phyloP scores from a whole-genome alignment of 228 moss, liverwort and hornwort species.

The Sphagnum magellanicum region DNA sequence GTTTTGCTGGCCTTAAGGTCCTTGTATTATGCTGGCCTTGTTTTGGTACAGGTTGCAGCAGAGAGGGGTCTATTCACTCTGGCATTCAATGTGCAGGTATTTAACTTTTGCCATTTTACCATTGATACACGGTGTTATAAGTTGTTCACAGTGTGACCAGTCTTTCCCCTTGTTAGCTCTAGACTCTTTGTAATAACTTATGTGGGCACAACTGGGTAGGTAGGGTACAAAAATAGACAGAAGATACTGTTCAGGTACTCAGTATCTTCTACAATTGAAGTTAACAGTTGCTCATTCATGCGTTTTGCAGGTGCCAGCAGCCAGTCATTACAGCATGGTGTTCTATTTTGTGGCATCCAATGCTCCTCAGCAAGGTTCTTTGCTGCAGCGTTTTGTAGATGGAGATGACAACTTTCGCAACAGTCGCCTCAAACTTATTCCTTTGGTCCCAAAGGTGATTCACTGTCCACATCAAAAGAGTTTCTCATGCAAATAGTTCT shows the following conservation, averaged over 20 bases:
- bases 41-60: constrained; percentile 42
- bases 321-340: constrained; percentile 81
- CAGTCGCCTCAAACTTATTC: constrained; percentile 82
- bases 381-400: constrained; percentile 74
- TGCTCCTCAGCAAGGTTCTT: constrained; percentile 44
- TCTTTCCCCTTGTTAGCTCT: no score
- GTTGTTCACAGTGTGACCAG: not conserved
- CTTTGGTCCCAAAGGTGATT: constrained; percentile 79
- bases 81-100: constrained; percentile 87
- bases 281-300: no score
- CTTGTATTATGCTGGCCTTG: no score
- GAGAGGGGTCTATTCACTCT: constrained; percentile 67
- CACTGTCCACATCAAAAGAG: no score
- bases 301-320: constrained; percentile 57
- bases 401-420: constrained; percentile 84
- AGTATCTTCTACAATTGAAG: no score
- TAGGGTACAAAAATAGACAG: no score
- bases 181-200: no score
- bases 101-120: not conserved
- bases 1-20: no score
- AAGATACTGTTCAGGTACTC: no score
- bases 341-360: constrained; percentile 82
- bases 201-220: no score
- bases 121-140: not conserved
- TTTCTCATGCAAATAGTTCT: not conserved